Evolutionary conservation across 768 basidiomycete genomes (phyloP).

Genomic region (Amanita rubescens): DNA sequence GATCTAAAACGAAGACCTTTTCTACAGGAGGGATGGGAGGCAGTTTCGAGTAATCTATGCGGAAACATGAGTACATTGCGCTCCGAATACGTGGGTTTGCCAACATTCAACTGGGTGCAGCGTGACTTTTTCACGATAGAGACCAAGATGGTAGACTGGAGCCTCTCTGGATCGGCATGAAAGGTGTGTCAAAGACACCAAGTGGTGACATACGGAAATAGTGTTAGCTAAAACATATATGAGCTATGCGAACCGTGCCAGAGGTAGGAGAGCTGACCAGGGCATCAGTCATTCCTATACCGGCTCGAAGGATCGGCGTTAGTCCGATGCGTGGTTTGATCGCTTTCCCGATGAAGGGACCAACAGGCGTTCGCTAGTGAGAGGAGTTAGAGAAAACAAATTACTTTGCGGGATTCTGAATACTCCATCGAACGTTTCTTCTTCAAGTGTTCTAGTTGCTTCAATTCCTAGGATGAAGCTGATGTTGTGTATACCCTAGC

Average conservation of each 20-base stretch:
- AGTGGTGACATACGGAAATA: slow-evolving; percentile 65
- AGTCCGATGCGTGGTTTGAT: slow-evolving; percentile 79
- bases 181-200: background rate
- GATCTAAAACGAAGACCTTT: slow-evolving; percentile 82
- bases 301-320: slow-evolving; percentile 89
- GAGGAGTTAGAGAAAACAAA: background rate
- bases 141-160: slow-evolving; percentile 84
- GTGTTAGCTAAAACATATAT: slow-evolving; percentile 37
- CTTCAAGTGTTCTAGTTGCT: slow-evolving; percentile 62
- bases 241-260: background rate
- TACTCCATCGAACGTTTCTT: slow-evolving; percentile 58
- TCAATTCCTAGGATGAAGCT: slow-evolving; percentile 79
- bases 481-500: slow-evolving; percentile 66
- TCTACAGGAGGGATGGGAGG: slow-evolving; percentile 73
- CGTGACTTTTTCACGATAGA: slow-evolving; percentile 81
- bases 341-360: slow-evolving; percentile 64
- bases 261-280: slow-evolving; percentile 30
- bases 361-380: slow-evolving; percentile 68
- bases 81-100: background rate
- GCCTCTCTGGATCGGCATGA: slow-evolving; percentile 42
- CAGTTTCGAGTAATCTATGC: slow-evolving; percentile 82
- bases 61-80: background rate
- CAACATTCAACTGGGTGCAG: slow-evolving; percentile 89
- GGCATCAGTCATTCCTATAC: slow-evolving; percentile 89
- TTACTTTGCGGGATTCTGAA: slow-evolving; percentile 17